phyloP scores from a whole-genome alignment of 352 stramenopile species.

The Pythium sukuiense region DNA sequence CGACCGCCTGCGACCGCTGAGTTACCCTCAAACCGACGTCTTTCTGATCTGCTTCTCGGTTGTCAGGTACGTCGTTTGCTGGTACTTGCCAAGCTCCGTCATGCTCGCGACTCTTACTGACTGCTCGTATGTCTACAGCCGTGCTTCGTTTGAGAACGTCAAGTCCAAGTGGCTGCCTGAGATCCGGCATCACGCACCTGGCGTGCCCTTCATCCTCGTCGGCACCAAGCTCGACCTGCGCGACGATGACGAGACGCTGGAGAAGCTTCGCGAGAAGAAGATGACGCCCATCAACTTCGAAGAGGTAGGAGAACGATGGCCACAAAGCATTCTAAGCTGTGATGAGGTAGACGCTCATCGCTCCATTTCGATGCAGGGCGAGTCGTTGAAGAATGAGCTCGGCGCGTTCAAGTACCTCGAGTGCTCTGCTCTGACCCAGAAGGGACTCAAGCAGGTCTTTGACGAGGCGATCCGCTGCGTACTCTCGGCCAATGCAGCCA shows the following conservation, averaged over 20 bases:
- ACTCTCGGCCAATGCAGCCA: slow-evolving; percentile 67
- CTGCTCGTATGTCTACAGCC: slow-evolving; percentile 35
- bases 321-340: too few relatives aligned
- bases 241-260: slow-evolving; percentile 88
- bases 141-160: slow-evolving; percentile 95
- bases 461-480: slow-evolving; percentile 92
- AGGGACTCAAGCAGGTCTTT: slow-evolving; percentile 94
- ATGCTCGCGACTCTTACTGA: neutral
- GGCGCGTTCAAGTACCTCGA: slow-evolving; percentile 92
- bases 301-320: slow-evolving; percentile 37
- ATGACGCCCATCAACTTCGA: slow-evolving; percentile 67
- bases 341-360: neutral
- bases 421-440: slow-evolving; percentile 93
- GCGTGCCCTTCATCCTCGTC: slow-evolving; percentile 94
- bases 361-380: slow-evolving; percentile 48
- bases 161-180: slow-evolving; percentile 93
- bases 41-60: slow-evolving; percentile 97
- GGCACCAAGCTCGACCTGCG: slow-evolving; percentile 94
- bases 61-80: slow-evolving; percentile 52
- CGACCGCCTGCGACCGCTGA: slow-evolving; percentile 93
- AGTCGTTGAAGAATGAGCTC: slow-evolving; percentile 88
- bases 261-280: slow-evolving; percentile 89
- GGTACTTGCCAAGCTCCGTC: too few relatives aligned
- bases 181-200: slow-evolving; percentile 85
- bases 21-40: slow-evolving; percentile 96